Base-by-base conservation (phyloP, 2,329 filamentous ascomycete genomes). In the Capronia epimyces region DNA sequence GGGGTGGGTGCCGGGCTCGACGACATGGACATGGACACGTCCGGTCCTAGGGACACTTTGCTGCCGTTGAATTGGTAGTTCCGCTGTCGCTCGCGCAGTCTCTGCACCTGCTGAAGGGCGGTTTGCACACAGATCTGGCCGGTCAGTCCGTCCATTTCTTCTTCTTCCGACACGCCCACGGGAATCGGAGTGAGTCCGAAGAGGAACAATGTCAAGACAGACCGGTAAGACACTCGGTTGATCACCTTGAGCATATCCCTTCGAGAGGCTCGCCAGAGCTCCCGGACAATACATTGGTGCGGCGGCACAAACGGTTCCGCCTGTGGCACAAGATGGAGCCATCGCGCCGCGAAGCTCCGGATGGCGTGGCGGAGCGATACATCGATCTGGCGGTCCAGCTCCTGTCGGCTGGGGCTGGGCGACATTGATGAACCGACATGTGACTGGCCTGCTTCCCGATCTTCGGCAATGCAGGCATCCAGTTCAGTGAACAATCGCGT, bases 141-240 rank as follows among this genome's bases (percentile, higher is more conserved):
- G 1, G 66, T 67, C 2, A 72, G 65, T 0, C 70, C 70, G 25
- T 71, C 67, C 1, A 62, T 47, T 43, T 73, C 70, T 53, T 73
- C 70, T 1, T 70, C 69, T 36, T 71, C 69, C 0, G 66, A 66
- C 12, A 73, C 67, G 0, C 67, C 68, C 0, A 61, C 58, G 0
- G 70, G 70, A 25, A 72, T 70, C 0, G 70, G 69, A 1, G 69
- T 71, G 34, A 70, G 50, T 2, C 67, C 66, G 48, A 72, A 73
- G 0, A 73, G 61, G 46, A 70, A 67, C 1, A 73, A 53, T 0
- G 67, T 65, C 1, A 72, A 56, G 58, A 71, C 69, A 0, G 70
- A 72, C 8, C 68, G 64, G 45, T 73, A 72, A 0, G 67, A 71
- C 0, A 69, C 65, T 1, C 69, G 62, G 32, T 73, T 72, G 42